Evolutionary conservation across 495 filamentous ascomycete species (phyloP).

Genomic region (Cercophora newfieldiana): DNA sequence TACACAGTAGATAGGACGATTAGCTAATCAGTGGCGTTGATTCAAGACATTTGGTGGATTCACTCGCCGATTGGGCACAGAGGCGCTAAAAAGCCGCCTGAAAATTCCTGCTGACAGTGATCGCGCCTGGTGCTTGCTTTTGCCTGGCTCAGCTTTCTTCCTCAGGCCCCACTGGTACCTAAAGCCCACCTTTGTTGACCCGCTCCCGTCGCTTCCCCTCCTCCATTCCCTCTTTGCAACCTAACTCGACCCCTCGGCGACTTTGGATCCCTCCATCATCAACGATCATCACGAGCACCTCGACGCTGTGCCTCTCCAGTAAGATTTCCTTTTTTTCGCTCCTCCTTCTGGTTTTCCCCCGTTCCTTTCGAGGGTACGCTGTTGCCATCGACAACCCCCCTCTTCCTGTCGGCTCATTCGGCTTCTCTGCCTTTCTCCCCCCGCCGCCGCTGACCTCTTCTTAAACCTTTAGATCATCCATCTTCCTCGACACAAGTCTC

Average conservation of each 20-base stretch:
- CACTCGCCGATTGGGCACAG: slow-evolving; percentile 28
- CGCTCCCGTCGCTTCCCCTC: slow-evolving; percentile 24
- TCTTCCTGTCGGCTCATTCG: slow-evolving; percentile 23
- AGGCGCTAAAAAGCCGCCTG: slow-evolving; percentile 25
- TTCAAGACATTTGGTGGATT: background rate
- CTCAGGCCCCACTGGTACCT: slow-evolving; percentile 12
- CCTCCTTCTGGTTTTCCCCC: background rate
- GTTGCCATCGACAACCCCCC: slow-evolving; percentile 4
- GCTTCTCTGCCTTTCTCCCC: slow-evolving; percentile 33
- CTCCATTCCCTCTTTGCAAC: slow-evolving; percentile 31
- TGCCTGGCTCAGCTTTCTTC: slow-evolving; percentile 17
- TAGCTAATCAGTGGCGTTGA: slow-evolving; percentile 17
- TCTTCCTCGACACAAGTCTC: slow-evolving; percentile 20
- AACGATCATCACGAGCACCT: slow-evolving; percentile 17
- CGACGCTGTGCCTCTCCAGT: background rate
- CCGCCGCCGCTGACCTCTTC: slow-evolving; percentile 31
- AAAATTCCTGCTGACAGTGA: slow-evolving; percentile 26
- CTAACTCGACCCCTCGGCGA: slow-evolving; percentile 21
- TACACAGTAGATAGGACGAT: slow-evolving; percentile 8
- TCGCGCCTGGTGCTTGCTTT: background rate
- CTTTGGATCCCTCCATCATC: slow-evolving; percentile 23
- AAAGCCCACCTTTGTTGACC: slow-evolving; percentile 30
- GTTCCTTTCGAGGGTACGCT: background rate
- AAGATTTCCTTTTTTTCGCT: background rate
- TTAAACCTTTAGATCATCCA: slow-evolving; percentile 27